Conservation (phyloP, 768 basidiomycete genomes). For the Mycena galericulata region DNA sequence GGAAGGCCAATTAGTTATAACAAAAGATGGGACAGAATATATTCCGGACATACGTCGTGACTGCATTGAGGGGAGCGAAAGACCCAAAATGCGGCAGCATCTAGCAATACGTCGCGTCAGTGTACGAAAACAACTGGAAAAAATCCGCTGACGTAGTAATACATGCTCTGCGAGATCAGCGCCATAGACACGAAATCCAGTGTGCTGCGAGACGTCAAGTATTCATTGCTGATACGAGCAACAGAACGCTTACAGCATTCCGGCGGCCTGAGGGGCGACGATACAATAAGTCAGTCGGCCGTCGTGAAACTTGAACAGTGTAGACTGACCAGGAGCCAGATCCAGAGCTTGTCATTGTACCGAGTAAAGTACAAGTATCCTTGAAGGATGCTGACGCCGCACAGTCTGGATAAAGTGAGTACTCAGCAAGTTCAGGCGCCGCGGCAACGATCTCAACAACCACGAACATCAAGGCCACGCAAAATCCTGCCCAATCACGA, state of each 20-base stretch:
- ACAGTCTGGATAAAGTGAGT: neutral
- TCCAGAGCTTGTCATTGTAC: neutral
- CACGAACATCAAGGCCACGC: neutral
- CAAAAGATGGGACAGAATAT: neutral
- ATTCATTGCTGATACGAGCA: too few species aligned
- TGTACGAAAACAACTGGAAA: too few species aligned
- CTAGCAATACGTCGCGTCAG: neutral
- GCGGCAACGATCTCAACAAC: too few species aligned
- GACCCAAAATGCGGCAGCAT: conserved; percentile 60
- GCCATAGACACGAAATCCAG: conserved; percentile 53
- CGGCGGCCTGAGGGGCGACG: too few species aligned
- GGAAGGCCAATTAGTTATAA: neutral
- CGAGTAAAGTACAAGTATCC: conserved; percentile 13
- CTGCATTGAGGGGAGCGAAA: conserved; percentile 46
- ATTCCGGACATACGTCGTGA: conserved; percentile 48
- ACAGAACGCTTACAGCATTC: too few species aligned
- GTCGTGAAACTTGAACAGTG: neutral
- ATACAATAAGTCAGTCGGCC: too few species aligned
- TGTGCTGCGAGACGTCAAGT: too few species aligned
- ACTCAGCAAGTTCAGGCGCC: too few species aligned
- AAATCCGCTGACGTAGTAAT: too few species aligned
- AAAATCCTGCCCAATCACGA: neutral
- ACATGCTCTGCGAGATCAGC: conserved; percentile 52
- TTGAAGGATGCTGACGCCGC: neutral
- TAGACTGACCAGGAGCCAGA: neutral